These are phyloP conservation scores for Rosa chinensis DNA, from an alignment of 306 rosid genomes.

Conservation along the genomic window DNA sequence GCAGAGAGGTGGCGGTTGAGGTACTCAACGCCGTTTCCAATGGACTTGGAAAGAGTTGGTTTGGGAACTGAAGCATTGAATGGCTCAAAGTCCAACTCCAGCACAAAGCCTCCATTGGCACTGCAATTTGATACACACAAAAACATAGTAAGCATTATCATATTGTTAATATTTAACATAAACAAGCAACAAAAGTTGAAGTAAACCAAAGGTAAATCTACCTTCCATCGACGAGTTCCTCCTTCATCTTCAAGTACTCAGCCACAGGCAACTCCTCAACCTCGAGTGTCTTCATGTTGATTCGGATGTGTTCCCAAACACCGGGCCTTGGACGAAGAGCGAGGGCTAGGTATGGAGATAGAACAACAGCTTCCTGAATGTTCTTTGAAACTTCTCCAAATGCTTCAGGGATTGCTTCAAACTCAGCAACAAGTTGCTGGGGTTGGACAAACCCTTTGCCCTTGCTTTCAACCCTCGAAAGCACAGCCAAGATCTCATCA, in stretches of 20 bases:
- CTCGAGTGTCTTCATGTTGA: slow-evolving; percentile 79
- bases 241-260: slow-evolving; percentile 81
- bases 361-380: slow-evolving; percentile 84
- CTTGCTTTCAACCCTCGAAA: slow-evolving; percentile 75
- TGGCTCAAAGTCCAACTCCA: slow-evolving; percentile 96
- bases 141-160: neutral
- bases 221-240: slow-evolving; percentile 95
- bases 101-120: slow-evolving; percentile 72
- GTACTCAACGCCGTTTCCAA: slow-evolving; percentile 94
- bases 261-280: slow-evolving; percentile 68
- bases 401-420: slow-evolving; percentile 81
- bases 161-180: neutral
- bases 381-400: slow-evolving; percentile 82
- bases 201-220: slow-evolving; percentile 9
- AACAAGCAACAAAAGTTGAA: neutral
- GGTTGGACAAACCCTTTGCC: slow-evolving; percentile 90
- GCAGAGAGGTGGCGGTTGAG: slow-evolving; percentile 96
- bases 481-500: slow-evolving; percentile 74
- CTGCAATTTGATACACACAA: slow-evolving; percentile 32
- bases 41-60: slow-evolving; percentile 87
- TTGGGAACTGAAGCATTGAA: slow-evolving; percentile 77
- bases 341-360: slow-evolving; percentile 91
- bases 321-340: slow-evolving; percentile 99
- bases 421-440: slow-evolving; percentile 78
- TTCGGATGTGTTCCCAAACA: slow-evolving; percentile 87